Base-by-base conservation (phyloP, 176 grass and related monocot genomes). In the Carex cristatella region DNA sequence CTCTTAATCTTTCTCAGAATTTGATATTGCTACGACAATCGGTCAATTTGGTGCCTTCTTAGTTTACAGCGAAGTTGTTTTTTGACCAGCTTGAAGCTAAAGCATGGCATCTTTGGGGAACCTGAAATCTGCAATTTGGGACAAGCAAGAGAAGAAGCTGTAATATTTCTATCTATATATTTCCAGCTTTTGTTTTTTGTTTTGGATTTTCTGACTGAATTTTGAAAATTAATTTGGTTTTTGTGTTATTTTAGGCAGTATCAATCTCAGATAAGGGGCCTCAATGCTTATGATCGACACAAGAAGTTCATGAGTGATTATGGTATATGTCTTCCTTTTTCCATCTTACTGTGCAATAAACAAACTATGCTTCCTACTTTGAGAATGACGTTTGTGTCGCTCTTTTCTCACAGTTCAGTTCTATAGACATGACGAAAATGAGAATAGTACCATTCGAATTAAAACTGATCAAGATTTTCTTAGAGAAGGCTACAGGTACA, bases 261-360 rank as follows among this genome's bases (percentile, higher is more conserved):
- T 85, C 94, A 97, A 76, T 94, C 89, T 19, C 91, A 92, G 40
- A 87, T 97, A 85, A 90, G 88, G 18, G 91, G 94, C 44, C 94
- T 97, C 46, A 97, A 94, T 5, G 91, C 94, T 2, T 94, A 94
- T 58, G 88, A 94, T 74, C 91, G 91, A 18, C 91, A 94, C 44
- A 92, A 87, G 82, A 97, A 94, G 79, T 97, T 94, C 86, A 97
- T 97, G 88, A 93, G 84, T 16, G 91, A 97, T 79, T 97, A 97
- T 63, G 89, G 94, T 94, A 87, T 53, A 9, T 13, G 35, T 16
- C 14, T 3, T 77, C 8, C 8, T n/a, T 51, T 48, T 48, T 51
- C 48, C 48, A 51, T 51, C 48, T 51, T 51, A 51, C 48, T 51
- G 48, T 48, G 4, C 12, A 37, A 57, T 54, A 65, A 27, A 54